A percentile compares a stretch with the other conserved stretches of the same genome.
Evolutionary conservation across 2,329 filamentous ascomycete species (phyloP).

Genomic region (Clarireedia hainanense): DNA sequence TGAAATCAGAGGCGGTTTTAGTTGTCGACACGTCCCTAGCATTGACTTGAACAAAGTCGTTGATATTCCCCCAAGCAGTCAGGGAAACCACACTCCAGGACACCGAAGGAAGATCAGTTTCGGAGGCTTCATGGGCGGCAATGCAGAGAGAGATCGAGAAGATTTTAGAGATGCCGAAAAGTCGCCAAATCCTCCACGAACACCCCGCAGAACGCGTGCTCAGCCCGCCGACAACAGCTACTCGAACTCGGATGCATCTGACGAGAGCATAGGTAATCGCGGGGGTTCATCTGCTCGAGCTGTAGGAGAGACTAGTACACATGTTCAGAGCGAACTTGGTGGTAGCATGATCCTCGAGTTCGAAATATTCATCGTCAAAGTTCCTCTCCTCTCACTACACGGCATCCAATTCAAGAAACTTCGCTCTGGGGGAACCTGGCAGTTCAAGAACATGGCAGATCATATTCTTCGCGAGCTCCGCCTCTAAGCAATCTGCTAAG

Average conservation of each 20-base stretch:
- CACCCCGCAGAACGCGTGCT: slow-evolving; percentile 31
- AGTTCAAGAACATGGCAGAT: slow-evolving; percentile 98
- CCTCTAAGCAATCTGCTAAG: slow-evolving; percentile 34
- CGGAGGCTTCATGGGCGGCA: slow-evolving; percentile 53
- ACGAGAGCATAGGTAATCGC: slow-evolving; percentile 60
- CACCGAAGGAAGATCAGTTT: slow-evolving; percentile 81
- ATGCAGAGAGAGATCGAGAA: slow-evolving; percentile 57
- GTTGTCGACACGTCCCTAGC: slow-evolving; percentile 79
- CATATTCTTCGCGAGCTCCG: slow-evolving; percentile 83
- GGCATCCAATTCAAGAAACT: slow-evolving; percentile 98
- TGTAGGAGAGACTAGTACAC: slow-evolving; percentile 82
- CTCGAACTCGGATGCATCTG: slow-evolving; percentile 79
- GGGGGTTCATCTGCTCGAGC: slow-evolving; percentile 48
- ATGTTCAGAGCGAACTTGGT: slow-evolving; percentile 83
- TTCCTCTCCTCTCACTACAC: slow-evolving; percentile 84
- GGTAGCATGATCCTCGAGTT: slow-evolving; percentile 80
- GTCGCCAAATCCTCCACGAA: slow-evolving; percentile 41
- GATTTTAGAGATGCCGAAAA: slow-evolving; percentile 57
- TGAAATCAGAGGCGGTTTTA: slow-evolving; percentile 91
- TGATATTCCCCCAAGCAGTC: slow-evolving; percentile 51
- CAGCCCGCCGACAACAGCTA: slow-evolving; percentile 59
- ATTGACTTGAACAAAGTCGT: slow-evolving; percentile 74
- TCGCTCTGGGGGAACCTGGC: slow-evolving; percentile 81
- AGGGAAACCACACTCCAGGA: slow-evolving; percentile 39
- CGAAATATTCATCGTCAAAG: slow-evolving; percentile 96